A percentile compares a stretch with the other conserved stretches of the same genome.
Conservation (phyloP, 2,329 filamentous ascomycete species). For the Paecilomyces variotii region DNA sequence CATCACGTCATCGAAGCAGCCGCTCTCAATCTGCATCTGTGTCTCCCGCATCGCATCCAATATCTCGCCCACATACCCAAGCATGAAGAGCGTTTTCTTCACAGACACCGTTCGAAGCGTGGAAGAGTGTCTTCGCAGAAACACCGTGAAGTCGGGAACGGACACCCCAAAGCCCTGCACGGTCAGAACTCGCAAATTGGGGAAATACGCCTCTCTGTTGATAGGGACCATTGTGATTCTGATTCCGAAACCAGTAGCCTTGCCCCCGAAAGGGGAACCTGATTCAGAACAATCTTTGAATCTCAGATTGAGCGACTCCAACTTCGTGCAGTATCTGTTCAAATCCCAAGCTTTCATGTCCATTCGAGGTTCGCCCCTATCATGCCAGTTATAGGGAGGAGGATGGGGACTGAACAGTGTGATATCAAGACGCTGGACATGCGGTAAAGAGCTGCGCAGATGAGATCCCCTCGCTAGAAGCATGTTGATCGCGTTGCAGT, state of each 20-base stretch:
- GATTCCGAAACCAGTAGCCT: neutral
- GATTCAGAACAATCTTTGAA: neutral
- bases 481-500: neutral
- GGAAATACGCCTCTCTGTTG: neutral
- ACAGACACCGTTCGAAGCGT: neutral
- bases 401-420: neutral
- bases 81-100: neutral
- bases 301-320: neutral
- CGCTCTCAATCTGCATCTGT: neutral
- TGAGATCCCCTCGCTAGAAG: neutral
- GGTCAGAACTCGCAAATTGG: neutral
- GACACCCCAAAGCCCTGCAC: neutral
- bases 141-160: neutral
- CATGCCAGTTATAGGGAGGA: neutral
- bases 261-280: too few relatives aligned
- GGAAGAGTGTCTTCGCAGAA: neutral
- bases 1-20: neutral
- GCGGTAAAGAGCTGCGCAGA: neutral
- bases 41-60: neutral
- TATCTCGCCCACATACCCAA: neutral
- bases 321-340: neutral
- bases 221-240: neutral
- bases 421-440: neutral
- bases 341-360: neutral
- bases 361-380: neutral